phyloP scores from a whole-genome alignment of 164 flowering plant genomes.

The Macadamia tetraphylla region DNA sequence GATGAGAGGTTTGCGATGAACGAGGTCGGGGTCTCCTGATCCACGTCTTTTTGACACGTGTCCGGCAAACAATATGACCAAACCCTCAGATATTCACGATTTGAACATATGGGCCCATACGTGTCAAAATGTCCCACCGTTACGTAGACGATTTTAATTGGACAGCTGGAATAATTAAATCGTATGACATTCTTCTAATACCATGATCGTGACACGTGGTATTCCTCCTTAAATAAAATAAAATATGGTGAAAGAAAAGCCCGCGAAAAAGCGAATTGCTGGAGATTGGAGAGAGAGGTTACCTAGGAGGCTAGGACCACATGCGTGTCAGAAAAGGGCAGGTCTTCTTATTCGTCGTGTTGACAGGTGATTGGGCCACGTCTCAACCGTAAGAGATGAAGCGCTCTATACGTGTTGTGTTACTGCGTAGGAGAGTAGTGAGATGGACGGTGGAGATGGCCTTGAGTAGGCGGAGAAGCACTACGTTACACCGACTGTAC shows the following conservation, averaged over 20 bases:
- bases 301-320: conserved; percentile 36
- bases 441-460: conserved; percentile 41
- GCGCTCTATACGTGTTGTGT: conserved; percentile 26
- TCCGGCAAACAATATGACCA: too few relatives aligned
- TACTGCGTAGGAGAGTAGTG: neutral
- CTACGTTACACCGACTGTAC: conserved; percentile 44
- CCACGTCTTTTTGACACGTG: too few relatives aligned
- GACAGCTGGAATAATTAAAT: neutral
- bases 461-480: conserved; percentile 11
- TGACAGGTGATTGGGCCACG: conserved; percentile 36
- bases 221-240: neutral
- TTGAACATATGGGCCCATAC: too few relatives aligned
- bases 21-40: too few relatives aligned
- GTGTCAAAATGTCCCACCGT: conserved; percentile 8
- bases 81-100: too few relatives aligned
- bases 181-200: neutral
- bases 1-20: too few relatives aligned
- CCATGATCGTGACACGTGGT: neutral
- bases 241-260: too few relatives aligned
- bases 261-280: conserved; percentile 5
- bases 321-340: conserved; percentile 62
- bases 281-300: neutral
- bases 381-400: neutral
- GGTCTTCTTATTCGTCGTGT: conserved; percentile 23
- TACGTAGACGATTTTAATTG: conserved; percentile 9